Percentiles rank a stretch among this genome's conserved stretches.
Evolutionary conservation across 352 stramenopile species (phyloP).

Genomic region (Pythium apleroticum): DNA sequence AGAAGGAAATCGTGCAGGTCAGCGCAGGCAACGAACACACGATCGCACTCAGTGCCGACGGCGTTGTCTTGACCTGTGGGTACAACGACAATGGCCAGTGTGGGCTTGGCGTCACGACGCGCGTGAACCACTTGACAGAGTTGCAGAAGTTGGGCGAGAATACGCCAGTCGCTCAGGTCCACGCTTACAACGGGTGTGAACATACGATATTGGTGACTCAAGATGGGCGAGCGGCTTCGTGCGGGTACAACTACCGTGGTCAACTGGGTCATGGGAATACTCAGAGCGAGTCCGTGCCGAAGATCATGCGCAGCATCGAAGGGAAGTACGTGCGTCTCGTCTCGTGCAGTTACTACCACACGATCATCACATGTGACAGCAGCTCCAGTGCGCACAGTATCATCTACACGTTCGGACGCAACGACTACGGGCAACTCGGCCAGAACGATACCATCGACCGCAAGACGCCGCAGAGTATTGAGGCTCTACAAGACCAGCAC

Average conservation of each 20-base stretch:
- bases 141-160: conserved; percentile 60
- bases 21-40: conserved; percentile 94
- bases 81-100: conserved; percentile 96
- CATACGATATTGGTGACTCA: conserved; percentile 85
- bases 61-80: conserved; percentile 83
- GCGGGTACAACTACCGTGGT: conserved; percentile 93
- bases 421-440: conserved; percentile 92
- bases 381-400: conserved; percentile 25
- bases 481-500: conserved; percentile 56
- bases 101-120: conserved; percentile 80
- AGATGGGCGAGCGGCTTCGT: conserved; percentile 79
- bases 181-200: conserved; percentile 94
- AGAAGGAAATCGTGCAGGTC: conserved; percentile 79
- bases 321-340: conserved; percentile 66
- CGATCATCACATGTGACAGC: conserved; percentile 69
- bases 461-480: conserved; percentile 77
- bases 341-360: conserved; percentile 94
- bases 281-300: conserved; percentile 79
- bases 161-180: conserved; percentile 62
- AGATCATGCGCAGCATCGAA: conserved; percentile 76
- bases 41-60: conserved; percentile 72
- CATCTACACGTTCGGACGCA: conserved; percentile 90
- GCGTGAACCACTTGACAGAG: conserved; percentile 72
- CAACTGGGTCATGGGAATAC: conserved; percentile 92
- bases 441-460: conserved; percentile 88